Base-by-base conservation (phyloP, 1,139 yeast genomes). In the Spathaspora sp. region DNA sequence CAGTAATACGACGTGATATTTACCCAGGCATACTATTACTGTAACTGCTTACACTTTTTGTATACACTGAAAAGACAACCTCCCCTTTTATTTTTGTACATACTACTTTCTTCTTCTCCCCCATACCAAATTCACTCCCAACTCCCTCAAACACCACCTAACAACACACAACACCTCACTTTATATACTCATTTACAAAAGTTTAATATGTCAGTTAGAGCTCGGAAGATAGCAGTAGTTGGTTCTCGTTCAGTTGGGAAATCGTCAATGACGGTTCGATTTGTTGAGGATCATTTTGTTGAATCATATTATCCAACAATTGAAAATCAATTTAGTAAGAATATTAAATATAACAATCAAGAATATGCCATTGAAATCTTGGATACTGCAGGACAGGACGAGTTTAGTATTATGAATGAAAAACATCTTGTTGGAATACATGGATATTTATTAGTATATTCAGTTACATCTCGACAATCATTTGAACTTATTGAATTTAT, bases 341-440 rank as follows among this genome's bases (percentile, higher is more conserved):
- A 79, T 38, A 78, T 90, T 59, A 78, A 73, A 51, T 81, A 84
- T 64, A 82, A 85, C 54, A 88, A 87, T 52, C 84, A 84, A 57
- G 89, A 86, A 47, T 89, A 86, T 61, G 86, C 87, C 47, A 81
- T 93, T 25, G 97, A 90, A 63, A 87, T 90, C 49, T 73, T 90
- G 53, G 97, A 90, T 61, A 90, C 97, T 0, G 96, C 97, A 0
- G 97, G 97, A n/a, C 93, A 85, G 70, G 96, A 90, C 65, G 96
- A 90, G 70, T 88, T 85, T 62, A 82, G 89, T 50, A 84, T 89
- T 57, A 81, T 90, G 72, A 87, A 84, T 61, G 93, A 88, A 64
- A 87, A 88, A 59, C 87, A 89, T 53, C 70, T 89, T 47, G 86
- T 88, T 46, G 95, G 95, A 13, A 82, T 87, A 45, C 95, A 89